phyloP scores from a whole-genome alignment of 2,329 filamentous ascomycete species.

The Paecilomyces sp. region DNA sequence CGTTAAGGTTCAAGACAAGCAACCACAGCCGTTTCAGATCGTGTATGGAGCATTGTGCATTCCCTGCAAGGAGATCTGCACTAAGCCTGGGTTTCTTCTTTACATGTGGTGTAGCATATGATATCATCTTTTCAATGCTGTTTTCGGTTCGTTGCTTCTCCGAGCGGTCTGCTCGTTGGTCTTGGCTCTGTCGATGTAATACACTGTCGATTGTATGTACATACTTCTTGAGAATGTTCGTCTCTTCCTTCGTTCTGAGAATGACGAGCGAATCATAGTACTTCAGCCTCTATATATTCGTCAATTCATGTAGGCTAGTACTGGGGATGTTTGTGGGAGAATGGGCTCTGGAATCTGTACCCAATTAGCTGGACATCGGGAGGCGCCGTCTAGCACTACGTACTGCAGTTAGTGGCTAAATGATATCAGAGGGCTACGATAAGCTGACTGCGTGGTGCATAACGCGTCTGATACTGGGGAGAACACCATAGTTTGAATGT shows the following conservation, averaged over 20 bases:
- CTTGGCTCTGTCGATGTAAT: neutral
- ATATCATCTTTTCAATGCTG: neutral
- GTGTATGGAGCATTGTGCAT: neutral
- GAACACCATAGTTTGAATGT: neutral
- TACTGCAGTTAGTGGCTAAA: neutral
- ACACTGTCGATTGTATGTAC: neutral
- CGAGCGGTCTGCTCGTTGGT: neutral
- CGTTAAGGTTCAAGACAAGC: neutral
- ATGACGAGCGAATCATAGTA: neutral
- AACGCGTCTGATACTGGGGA: neutral
- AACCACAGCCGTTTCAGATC: neutral
- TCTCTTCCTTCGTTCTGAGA: neutral
- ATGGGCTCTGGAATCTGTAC: neutral
- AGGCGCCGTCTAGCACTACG: neutral
- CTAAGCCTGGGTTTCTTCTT: neutral
- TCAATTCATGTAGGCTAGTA: neutral
- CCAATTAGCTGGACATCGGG: neutral
- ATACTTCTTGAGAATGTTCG: neutral
- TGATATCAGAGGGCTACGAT: neutral
- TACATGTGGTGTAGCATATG: neutral
- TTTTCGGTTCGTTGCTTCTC: neutral
- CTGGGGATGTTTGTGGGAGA: neutral
- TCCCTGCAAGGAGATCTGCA: neutral
- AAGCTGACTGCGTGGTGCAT: neutral
- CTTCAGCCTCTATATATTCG: neutral